phyloP scores from a whole-genome alignment of 2,329 filamentous ascomycete species.

The Aspergillus aculeatus region DNA sequence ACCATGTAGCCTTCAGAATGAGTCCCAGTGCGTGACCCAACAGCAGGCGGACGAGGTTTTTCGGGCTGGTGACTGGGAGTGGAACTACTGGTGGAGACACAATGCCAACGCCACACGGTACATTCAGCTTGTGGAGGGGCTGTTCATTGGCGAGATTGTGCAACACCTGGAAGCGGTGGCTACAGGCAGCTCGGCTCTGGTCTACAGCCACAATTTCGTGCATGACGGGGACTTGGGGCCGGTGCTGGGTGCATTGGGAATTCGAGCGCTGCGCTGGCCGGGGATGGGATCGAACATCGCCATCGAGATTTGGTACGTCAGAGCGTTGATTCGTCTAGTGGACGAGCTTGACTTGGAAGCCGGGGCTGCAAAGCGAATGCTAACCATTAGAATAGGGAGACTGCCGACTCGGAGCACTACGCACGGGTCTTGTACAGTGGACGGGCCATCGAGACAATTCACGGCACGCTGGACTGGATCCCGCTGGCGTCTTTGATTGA shows the following conservation, averaged over 20 bases:
- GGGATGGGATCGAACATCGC: conserved; percentile 42
- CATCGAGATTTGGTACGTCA: conserved; percentile 38
- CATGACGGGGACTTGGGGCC: conserved; percentile 43
- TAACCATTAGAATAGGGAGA: conserved; percentile 21
- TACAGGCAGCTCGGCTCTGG: conserved; percentile 22
- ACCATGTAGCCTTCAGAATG: conserved; percentile 32
- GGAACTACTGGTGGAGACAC: conserved; percentile 42
- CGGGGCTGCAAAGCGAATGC: neutral
- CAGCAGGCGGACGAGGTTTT: conserved; percentile 38
- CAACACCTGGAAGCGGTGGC: conserved; percentile 29
- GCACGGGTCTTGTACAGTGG: conserved; percentile 35
- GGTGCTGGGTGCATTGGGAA: conserved; percentile 36
- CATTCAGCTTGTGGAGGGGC: conserved; percentile 38
- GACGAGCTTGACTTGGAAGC: no score
- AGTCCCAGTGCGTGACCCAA: conserved; percentile 31
- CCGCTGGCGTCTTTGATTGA: conserved; percentile 23
- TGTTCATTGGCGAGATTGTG: conserved; percentile 41
- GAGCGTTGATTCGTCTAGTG: rapidly evolving
- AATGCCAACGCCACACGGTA: conserved; percentile 37
- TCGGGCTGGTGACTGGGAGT: conserved; percentile 44
- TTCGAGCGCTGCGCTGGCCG: conserved; percentile 39
- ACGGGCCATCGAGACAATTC: conserved; percentile 28
- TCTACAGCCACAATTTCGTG: conserved; percentile 38
- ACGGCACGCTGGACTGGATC: conserved; percentile 33
- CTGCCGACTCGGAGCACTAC: conserved; percentile 15